Evolutionary conservation across 192 early-diverging fungal species (phyloP), one percentile per base, ranked within the genome.

Genomic region (Backusella tuberculispora): DNA sequence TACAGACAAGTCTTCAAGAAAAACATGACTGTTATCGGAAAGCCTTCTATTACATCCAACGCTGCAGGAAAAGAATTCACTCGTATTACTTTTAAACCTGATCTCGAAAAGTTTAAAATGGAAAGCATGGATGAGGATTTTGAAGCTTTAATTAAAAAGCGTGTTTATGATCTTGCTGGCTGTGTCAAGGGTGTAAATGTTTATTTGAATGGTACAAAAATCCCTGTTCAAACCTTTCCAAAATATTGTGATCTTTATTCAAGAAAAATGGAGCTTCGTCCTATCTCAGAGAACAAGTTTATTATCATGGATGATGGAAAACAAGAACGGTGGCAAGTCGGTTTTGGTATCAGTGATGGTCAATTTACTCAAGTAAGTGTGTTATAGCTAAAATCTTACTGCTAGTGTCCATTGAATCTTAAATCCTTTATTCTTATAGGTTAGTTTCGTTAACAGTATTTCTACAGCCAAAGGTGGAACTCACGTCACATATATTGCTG

Each of bases 401-500:
- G 2, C 38, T 43, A 50, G 10, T 4, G 15, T 45, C 15, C 43
- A 34, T 66, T 45, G 3, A 8, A 34, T 67, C 14, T 38, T 42
- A 14, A 43, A 14, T 69, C 47, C 26, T 15, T 15, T 56, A 14
- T 10, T 42, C 66, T 26, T 46, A 26, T 69, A 85, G 84, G 87
- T 93, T 73, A 95, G 93, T 77, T 99, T 99, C 81, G 98, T 98
- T 75, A 99, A 99, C 83, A 91, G 92, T 77, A 98, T 99, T 80
- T 96, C 91, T 80, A 98, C 98, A 7, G 86, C 89, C 6, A 96
- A 97, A 68, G 98, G 97, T 64, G 98, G 98, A 41, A 94, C 93
- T 4, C 95, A 97, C 63, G 93, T 95, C 29, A 90, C 89, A 53
- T 90, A 96, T 80, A 88, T 97, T 37, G 83, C 87, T 0, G 92